Base-by-base conservation (phyloP, 2,329 filamentous ascomycete genomes). In the Neophaeococcomyces mojaviensis region DNA sequence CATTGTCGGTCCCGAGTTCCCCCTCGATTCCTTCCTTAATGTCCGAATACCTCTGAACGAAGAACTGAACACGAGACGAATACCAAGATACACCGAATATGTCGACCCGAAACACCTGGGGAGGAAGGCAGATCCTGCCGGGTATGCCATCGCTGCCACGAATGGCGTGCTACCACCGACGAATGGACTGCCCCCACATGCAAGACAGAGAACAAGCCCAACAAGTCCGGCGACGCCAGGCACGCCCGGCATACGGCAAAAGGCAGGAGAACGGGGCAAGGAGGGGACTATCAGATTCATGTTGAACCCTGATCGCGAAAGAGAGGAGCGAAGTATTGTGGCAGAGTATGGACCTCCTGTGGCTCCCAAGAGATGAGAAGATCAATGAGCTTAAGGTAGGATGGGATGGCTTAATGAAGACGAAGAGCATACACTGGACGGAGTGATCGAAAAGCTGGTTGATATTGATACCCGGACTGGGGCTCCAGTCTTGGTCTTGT, bases 281-380 rank as follows among this genome's bases (percentile, higher is more conserved):
- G 83, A 87, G 18, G 85, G 85, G 5, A 94, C 90, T 0, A 80
- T 94, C 54, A 79, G 92, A 5, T 97, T 95, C 63, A 87, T 96
- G 65, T 82, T 97, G 39, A 86, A 95, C 53, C 79, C 82, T 0
- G 82, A 84, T 45, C 77, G 83, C 40, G 88, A 88, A 2, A 75
- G 77, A 38, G 72, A 74, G 13, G 92, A 98, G 66, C 78, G 79
- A 56, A 73, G 75, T 10, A 72, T 76, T 10, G 83, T 89, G 2
- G 73, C 74, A 3, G 72, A 76, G 40, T 88, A 82, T 62, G 87
- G 84, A 60, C 78, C 77, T 34, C 84, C 35, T 83, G 88, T 58
- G 24, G 24, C 24, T 28, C 5, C 24, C 10, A 28, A 10, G 24
- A 28, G 24, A 28, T 28, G 24, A 28, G 10, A 28, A 10, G 10